Evolutionary conservation across 1,284 basidiomycete genomes (phyloP).

Genomic region (Schizophyllum commune): DNA sequence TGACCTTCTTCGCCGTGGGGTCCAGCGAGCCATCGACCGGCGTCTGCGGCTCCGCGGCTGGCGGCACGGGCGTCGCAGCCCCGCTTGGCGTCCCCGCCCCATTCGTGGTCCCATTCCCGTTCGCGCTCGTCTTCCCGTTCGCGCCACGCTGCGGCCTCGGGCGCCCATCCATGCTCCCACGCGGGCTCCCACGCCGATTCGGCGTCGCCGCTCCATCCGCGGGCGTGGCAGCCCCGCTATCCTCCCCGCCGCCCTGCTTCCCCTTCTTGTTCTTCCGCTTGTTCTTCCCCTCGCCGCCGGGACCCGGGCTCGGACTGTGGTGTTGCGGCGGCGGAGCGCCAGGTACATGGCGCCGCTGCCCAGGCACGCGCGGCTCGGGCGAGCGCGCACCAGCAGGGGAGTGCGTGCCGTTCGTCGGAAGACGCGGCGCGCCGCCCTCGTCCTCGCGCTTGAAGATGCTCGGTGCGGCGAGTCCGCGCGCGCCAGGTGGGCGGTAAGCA

Average conservation of each 20-base stretch:
- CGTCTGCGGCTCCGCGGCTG: constrained; percentile 41
- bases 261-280: constrained; percentile 49
- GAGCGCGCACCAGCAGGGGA: constrained; percentile 55
- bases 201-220: constrained; percentile 11
- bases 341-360: constrained; percentile 50
- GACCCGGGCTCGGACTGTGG: constrained; percentile 36
- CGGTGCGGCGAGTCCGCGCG: constrained; percentile 80
- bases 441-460: constrained; percentile 85
- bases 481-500: constrained; percentile 88
- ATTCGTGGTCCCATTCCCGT: constrained; percentile 7
- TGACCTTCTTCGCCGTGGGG: constrained; percentile 82
- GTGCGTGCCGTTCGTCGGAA: constrained; percentile 45
- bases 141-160: constrained; percentile 2
- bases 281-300: constrained; percentile 35
- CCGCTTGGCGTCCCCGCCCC: background rate
- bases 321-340: constrained; percentile 43
- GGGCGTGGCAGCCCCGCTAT: background rate
- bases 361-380: constrained; percentile 47
- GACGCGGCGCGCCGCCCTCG: constrained; percentile 54
- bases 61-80: constrained; percentile 14
- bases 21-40: constrained; percentile 62
- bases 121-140: constrained; percentile 18
- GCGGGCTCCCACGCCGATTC: constrained; percentile 5
- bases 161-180: background rate
- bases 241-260: constrained; percentile 31